Evolutionary conservation across 805 yeast species (phyloP).

Genomic region (Candida parachauliodes): DNA sequence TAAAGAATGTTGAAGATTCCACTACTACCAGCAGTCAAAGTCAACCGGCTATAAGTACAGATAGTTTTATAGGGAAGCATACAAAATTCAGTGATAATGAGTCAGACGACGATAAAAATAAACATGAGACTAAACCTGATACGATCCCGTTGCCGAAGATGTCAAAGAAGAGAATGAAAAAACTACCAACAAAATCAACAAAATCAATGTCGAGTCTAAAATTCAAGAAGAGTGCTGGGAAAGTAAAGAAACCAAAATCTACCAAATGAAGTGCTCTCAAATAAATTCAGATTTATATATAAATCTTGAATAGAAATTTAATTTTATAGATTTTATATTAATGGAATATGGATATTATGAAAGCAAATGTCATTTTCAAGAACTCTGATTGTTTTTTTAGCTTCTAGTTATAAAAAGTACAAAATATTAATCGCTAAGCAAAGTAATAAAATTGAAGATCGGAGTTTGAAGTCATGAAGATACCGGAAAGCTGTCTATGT

Average conservation of each 20-base stretch:
- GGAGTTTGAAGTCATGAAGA: too few relatives aligned
- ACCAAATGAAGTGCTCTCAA: too few relatives aligned
- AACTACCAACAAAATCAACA: slow-evolving; percentile 3
- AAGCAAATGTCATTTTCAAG: too few relatives aligned
- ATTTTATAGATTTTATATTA: too few relatives aligned
- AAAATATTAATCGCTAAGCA: too few relatives aligned
- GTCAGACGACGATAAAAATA: slow-evolving; percentile 6
- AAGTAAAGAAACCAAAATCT: background rate
- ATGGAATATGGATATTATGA: too few relatives aligned
- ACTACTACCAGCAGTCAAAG: slow-evolving; percentile 21
- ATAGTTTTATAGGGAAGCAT: slow-evolving; percentile 37
- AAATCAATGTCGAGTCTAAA: background rate
- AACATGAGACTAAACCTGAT: background rate
- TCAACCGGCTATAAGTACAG: slow-evolving; percentile 36
- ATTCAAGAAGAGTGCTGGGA: slow-evolving; percentile 1
- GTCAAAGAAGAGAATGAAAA: slow-evolving; percentile 1
- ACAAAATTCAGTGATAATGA: slow-evolving; percentile 27
- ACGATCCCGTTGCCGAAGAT: background rate
- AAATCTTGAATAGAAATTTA: too few relatives aligned
- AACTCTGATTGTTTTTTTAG: too few relatives aligned
- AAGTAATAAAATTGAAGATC: too few relatives aligned
- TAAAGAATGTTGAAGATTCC: slow-evolving; percentile 26
- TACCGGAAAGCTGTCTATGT: too few relatives aligned
- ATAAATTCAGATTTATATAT: too few relatives aligned
- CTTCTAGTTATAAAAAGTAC: too few relatives aligned